Base-by-base conservation (phyloP, 169 alveolate species). In the Eimeria sp. region DNA sequence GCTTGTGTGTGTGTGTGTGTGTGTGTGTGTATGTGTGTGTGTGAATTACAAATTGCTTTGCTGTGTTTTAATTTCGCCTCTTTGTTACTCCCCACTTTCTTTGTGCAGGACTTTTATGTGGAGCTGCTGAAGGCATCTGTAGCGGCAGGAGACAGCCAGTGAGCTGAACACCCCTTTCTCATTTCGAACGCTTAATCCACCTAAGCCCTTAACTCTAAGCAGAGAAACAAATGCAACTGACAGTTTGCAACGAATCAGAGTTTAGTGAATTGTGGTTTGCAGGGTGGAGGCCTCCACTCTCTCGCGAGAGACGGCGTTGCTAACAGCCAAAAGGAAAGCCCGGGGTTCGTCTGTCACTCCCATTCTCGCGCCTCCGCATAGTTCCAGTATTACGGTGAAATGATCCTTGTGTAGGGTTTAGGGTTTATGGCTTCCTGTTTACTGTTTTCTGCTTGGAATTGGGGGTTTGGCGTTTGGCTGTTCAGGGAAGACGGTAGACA, bases 401-500 rank as follows among this genome's bases (percentile, higher is more conserved):
- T 2, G 49, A 4, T 43, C 49, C 49, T 43, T 43, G 49, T 2
- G 9, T 43, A 43, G 49, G 2, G 4, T 43, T 4, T 43, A 6
- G n/a, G 80, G 52, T 71, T 30, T 71, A 71, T 25, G 52, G n/a
- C 37, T 71, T 71, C 49, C 2, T 30, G 80, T 37, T 30, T 71
- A 71, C 11, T 30, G 80, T 13, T 30, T 71, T 11, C 54, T 23
- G 52, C 33, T 33, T 30, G 10, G 25, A 13, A 23, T 23, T 46
- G 43, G 43, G 64, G 88, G 64, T n/a, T 46, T 23, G n/a, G 88
- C 58, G 88, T 77, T 77, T 77, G 43, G 30, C 66, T 43, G 56
- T 54, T n/a, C 82, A 90, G 82, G 64, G 43, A 66, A 25, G 72
- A 78, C 23, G 30, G 98, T 97, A 13, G 98, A 97, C 58, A 87